A percentile compares a stretch with the other conserved stretches of the same genome.
phyloP scores from a whole-genome alignment of 352 stramenopile genomes.

The Globisporangium cederbergense region DNA sequence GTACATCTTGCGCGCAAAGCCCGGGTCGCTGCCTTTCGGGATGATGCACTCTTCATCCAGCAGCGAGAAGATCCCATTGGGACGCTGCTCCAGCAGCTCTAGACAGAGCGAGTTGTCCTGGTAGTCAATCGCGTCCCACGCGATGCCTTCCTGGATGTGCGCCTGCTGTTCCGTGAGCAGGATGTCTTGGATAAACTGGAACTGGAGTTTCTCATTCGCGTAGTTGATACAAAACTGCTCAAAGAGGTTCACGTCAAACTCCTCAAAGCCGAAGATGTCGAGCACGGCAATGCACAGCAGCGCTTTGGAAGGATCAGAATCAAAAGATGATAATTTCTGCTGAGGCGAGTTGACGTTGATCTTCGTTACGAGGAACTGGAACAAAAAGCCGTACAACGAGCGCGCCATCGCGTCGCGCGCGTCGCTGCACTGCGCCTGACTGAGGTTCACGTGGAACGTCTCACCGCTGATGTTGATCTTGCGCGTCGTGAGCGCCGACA shows the following conservation, averaged over 20 bases:
- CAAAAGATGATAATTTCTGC: slow-evolving; percentile 13
- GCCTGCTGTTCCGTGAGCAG: slow-evolving; percentile 70
- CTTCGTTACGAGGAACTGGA: slow-evolving; percentile 79
- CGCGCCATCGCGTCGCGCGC: slow-evolving; percentile 69
- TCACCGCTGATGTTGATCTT: slow-evolving; percentile 73
- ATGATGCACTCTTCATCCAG: slow-evolving; percentile 86
- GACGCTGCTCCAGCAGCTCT: slow-evolving; percentile 82
- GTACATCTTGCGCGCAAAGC: slow-evolving; percentile 77
- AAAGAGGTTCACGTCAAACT: slow-evolving; percentile 80
- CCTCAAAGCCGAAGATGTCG: slow-evolving; percentile 91
- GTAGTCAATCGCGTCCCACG: slow-evolving; percentile 67
- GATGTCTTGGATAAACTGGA: slow-evolving; percentile 82
- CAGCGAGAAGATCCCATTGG: slow-evolving; percentile 69
- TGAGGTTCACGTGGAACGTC: slow-evolving; percentile 63
- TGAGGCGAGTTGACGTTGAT: slow-evolving; percentile 51
- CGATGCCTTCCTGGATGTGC: slow-evolving; percentile 72
- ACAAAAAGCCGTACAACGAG: slow-evolving; percentile 80
- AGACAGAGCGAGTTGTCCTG: slow-evolving; percentile 74
- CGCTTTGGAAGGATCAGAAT: slow-evolving; percentile 11
- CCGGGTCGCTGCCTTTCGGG: slow-evolving; percentile 71
- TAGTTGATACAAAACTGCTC: slow-evolving; percentile 86
- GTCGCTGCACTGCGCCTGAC: slow-evolving; percentile 59
- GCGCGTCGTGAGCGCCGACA: slow-evolving; percentile 54
- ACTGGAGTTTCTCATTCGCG: slow-evolving; percentile 79
- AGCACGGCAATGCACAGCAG: slow-evolving; percentile 74